phyloP scores from a whole-genome alignment of 2,329 filamentous ascomycete species.

The Cryphonectria naterciae region DNA sequence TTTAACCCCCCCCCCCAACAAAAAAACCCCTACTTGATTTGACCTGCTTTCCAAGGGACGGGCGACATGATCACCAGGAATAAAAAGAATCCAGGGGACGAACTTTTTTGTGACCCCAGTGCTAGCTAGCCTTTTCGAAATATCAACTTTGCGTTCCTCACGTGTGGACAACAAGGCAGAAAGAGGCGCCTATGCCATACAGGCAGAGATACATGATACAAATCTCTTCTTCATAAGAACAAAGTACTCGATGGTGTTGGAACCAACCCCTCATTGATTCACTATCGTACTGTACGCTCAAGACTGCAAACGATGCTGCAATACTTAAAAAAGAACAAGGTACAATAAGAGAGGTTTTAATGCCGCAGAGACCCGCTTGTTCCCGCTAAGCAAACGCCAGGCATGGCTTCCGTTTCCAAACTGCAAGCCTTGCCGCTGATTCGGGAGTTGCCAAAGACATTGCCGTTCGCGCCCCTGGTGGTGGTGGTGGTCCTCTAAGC shows the following conservation, averaged over 20 bases:
- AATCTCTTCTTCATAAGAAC: too few relatives aligned
- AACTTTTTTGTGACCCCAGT: too few relatives aligned
- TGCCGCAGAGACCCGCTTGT: neutral
- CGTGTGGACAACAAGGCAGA: too few relatives aligned
- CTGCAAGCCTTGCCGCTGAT: neutral
- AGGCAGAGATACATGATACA: neutral
- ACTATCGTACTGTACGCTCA: neutral
- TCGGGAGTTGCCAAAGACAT: neutral
- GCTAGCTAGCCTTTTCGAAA: too few relatives aligned
- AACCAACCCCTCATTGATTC: neutral
- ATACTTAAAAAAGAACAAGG: neutral
- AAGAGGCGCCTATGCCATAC: neutral
- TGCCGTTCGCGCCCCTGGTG: neutral
- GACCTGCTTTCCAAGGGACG: too few relatives aligned
- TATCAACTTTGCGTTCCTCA: too few relatives aligned
- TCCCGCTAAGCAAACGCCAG: neutral
- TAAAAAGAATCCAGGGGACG: too few relatives aligned
- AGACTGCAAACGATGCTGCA: neutral
- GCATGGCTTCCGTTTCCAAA: neutral
- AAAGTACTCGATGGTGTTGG: neutral
- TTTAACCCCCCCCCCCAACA: too few relatives aligned
- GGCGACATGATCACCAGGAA: too few relatives aligned
- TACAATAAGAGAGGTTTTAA: neutral
- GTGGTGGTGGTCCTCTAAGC: constrained; percentile 6
- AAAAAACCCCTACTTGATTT: too few relatives aligned